A percentile compares a stretch with the other conserved stretches of the same genome.
Conservation (phyloP, 805 yeast species). For the Brettanomyces anomalus region DNA sequence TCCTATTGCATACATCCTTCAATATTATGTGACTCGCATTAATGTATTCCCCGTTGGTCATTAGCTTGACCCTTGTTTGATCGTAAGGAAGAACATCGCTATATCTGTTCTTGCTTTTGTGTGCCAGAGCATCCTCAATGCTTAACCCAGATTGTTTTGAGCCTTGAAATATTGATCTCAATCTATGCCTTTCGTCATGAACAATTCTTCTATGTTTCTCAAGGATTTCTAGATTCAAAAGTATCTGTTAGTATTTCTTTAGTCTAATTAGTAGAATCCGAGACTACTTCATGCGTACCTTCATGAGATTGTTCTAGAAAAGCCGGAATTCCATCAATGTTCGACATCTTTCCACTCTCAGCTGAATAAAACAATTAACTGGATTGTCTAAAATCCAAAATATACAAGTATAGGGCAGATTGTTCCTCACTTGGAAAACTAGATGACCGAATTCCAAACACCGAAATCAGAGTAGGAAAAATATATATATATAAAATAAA, state of each 20-base stretch:
- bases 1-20: slow-evolving; percentile 3
- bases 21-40: slow-evolving; percentile 28
- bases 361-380: too few relatives aligned
- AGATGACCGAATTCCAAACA: too few relatives aligned
- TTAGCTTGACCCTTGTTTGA: slow-evolving; percentile 29
- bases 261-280: too few relatives aligned
- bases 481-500: too few relatives aligned
- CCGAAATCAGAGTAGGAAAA: too few relatives aligned
- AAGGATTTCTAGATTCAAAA: not conserved
- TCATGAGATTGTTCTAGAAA: not conserved
- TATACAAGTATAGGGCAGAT: too few relatives aligned
- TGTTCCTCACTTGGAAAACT: too few relatives aligned
- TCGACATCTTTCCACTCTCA: too few relatives aligned
- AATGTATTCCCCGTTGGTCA: slow-evolving; percentile 33
- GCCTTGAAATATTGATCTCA: not conserved
- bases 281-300: not conserved
- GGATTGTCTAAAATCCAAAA: too few relatives aligned
- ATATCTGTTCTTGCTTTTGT: slow-evolving; percentile 38
- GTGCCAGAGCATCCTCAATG: not conserved
- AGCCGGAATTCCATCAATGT: too few relatives aligned
- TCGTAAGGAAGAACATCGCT: slow-evolving; percentile 61
- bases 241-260: too few relatives aligned
- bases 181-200: not conserved
- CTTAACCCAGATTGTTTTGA: not conserved
- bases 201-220: not conserved